Conservation (phyloP, 2,329 filamentous ascomycete genomes). For the Tolypocladium tropicale region DNA sequence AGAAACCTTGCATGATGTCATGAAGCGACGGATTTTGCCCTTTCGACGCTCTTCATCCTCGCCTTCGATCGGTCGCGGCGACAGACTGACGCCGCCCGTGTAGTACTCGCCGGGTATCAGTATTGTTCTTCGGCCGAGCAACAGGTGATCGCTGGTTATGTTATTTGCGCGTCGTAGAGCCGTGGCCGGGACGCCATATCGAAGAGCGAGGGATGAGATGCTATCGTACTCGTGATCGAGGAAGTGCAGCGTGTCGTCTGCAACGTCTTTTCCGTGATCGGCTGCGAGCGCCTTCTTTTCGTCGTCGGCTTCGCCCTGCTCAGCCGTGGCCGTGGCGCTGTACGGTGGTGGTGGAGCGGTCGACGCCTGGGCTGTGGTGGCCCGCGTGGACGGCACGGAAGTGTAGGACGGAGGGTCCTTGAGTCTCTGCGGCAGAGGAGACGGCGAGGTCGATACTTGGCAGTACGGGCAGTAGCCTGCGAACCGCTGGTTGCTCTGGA, state of each 20-base stretch:
- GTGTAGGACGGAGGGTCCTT: slow-evolving; percentile 60
- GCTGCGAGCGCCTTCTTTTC: slow-evolving; percentile 14
- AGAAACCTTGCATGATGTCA: slow-evolving; percentile 67
- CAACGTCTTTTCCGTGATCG: slow-evolving; percentile 22
- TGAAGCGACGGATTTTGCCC: slow-evolving; percentile 61
- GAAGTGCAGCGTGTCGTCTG: slow-evolving; percentile 65
- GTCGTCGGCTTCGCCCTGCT: slow-evolving; percentile 3
- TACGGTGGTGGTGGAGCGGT: slow-evolving; percentile 30
- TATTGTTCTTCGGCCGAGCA: slow-evolving; percentile 58
- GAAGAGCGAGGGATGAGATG: slow-evolving; percentile 56
- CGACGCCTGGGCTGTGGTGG: slow-evolving; percentile 11
- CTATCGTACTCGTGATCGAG: slow-evolving; percentile 60
- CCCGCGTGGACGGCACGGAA: slow-evolving; percentile 18
- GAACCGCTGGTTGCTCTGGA: slow-evolving; percentile 56
- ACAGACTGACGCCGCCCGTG: slow-evolving; percentile 55
- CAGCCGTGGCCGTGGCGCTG: slow-evolving; percentile 2
- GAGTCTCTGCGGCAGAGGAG: slow-evolving; percentile 49
- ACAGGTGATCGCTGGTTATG: slow-evolving; percentile 59
- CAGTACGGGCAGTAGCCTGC: slow-evolving; percentile 62
- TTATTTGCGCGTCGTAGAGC: slow-evolving; percentile 58
- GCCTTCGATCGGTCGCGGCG: slow-evolving; percentile 59
- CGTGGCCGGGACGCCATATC: slow-evolving; percentile 57
- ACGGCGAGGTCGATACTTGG: slow-evolving; percentile 55
- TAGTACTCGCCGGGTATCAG: slow-evolving; percentile 63
- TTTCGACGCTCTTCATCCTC: slow-evolving; percentile 66